Evolutionary conservation across 2,329 filamentous ascomycete species (phyloP).

Genomic region (Metarhizium sp.): DNA sequence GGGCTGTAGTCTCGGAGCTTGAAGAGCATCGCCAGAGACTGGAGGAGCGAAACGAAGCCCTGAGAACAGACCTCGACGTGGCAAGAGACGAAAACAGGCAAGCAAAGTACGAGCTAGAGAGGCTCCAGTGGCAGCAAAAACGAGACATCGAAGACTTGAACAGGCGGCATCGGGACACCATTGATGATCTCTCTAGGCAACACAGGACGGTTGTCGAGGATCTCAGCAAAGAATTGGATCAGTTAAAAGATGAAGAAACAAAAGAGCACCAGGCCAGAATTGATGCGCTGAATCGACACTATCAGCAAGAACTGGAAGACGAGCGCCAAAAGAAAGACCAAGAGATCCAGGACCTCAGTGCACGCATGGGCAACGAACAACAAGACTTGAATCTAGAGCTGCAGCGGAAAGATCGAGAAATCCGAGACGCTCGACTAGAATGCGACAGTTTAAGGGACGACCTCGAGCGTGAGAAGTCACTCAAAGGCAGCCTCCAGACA

Average conservation of each 20-base stretch:
- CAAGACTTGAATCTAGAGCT: slow-evolving; percentile 38
- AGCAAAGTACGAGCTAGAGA: slow-evolving; percentile 25
- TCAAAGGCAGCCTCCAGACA: slow-evolving; percentile 44
- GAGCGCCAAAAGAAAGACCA: slow-evolving; percentile 47
- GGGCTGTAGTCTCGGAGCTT: slow-evolving; percentile 33
- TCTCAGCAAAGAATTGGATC: slow-evolving; percentile 35
- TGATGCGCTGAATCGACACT: slow-evolving; percentile 51
- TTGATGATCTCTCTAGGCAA: slow-evolving; percentile 26
- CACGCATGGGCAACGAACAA: slow-evolving; percentile 40
- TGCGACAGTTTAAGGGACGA: slow-evolving; percentile 38
- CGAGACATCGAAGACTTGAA: slow-evolving; percentile 46
- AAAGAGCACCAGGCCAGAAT: slow-evolving; percentile 60
- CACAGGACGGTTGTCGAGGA: slow-evolving; percentile 24
- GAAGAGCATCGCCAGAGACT: slow-evolving; percentile 38
- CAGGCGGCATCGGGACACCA: slow-evolving; percentile 23
- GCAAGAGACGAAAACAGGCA: slow-evolving; percentile 26
- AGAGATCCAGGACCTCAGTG: slow-evolving; percentile 58
- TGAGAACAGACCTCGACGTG: slow-evolving; percentile 55
- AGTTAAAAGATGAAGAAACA: slow-evolving; percentile 32
- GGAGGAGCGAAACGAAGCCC: slow-evolving; percentile 33
- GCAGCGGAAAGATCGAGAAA: slow-evolving; percentile 44
- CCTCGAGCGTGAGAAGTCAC: slow-evolving; percentile 52
- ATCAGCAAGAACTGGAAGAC: slow-evolving; percentile 56
- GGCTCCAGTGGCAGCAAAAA: slow-evolving; percentile 24
- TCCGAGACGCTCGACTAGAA: slow-evolving; percentile 35